Percentiles rank a stretch among this genome's conserved stretches.
phyloP scores from a whole-genome alignment of 2,329 filamentous ascomycete species.

The Xylariales sp. region DNA sequence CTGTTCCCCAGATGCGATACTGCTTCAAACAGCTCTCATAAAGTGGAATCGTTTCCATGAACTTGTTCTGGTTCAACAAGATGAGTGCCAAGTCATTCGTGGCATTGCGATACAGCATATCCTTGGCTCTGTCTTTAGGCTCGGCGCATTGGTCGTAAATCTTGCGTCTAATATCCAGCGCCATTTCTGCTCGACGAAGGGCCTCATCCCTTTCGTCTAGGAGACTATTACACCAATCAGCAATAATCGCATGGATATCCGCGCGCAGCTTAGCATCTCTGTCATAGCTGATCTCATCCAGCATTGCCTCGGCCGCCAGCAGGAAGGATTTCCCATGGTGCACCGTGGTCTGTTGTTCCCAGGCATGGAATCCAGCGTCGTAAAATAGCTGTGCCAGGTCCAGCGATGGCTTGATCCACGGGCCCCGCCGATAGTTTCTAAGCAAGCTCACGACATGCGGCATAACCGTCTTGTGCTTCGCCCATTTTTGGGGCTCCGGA shows the following conservation, averaged over 20 bases:
- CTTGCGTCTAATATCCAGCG: background rate
- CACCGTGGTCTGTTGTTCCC: slow-evolving; percentile 7
- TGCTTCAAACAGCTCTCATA: too few species aligned
- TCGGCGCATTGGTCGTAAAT: too few species aligned
- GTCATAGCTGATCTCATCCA: slow-evolving; percentile 5
- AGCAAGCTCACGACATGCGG: slow-evolving; percentile 12
- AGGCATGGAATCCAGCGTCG: slow-evolving; percentile 13
- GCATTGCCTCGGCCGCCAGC: slow-evolving; percentile 10
- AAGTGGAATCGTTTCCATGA: too few species aligned
- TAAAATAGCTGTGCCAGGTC: slow-evolving; percentile 13
- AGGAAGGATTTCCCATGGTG: slow-evolving; percentile 10
- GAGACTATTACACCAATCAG: too few species aligned
- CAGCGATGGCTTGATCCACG: background rate
- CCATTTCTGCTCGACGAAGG: background rate
- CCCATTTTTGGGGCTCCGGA: slow-evolving; percentile 6
- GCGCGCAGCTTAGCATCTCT: slow-evolving; percentile 7
- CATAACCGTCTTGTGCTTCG: slow-evolving; percentile 10
- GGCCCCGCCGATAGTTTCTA: slow-evolving; percentile 3
- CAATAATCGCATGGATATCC: too few species aligned
- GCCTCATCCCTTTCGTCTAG: background rate
- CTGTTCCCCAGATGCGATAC: too few species aligned
- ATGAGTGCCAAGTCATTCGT: too few species aligned
- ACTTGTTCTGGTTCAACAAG: too few species aligned
- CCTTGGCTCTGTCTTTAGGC: too few species aligned
- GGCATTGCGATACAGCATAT: too few species aligned